phyloP scores from a whole-genome alignment of 2,329 filamentous ascomycete genomes.

The Iodosphaeria phyllophila region DNA sequence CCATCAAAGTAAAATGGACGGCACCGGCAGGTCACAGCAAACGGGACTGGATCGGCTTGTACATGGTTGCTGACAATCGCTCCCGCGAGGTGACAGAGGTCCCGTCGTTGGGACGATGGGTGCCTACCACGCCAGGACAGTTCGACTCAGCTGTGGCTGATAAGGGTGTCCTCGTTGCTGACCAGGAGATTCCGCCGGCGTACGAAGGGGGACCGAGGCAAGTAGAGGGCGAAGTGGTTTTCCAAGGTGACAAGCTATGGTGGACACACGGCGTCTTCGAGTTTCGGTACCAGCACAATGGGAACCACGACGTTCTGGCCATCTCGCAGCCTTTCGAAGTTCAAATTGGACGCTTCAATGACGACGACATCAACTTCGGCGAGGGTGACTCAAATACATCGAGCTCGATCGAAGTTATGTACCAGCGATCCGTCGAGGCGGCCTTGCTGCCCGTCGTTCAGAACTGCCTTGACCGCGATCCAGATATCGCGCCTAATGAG shows the following conservation, averaged over 20 bases:
- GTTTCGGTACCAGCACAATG: constrained; percentile 90
- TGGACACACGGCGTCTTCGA: constrained; percentile 96
- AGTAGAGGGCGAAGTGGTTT: constrained; percentile 66
- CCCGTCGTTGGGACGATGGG: constrained; percentile 75
- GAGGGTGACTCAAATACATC: too few relatives aligned
- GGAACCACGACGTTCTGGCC: constrained; percentile 82
- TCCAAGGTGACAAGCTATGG: constrained; percentile 85
- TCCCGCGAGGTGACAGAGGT: constrained; percentile 72
- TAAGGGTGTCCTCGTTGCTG: constrained; percentile 52
- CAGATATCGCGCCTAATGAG: constrained; percentile 69
- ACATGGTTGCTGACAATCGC: constrained; percentile 87
- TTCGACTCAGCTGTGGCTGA: constrained; percentile 65
- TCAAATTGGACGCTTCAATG: constrained; percentile 61
- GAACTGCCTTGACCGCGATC: constrained; percentile 85
- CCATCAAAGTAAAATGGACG: constrained; percentile 78
- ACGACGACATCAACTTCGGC: too few relatives aligned
- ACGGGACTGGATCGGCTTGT: constrained; percentile 89
- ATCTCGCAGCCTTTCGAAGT: constrained; percentile 90
- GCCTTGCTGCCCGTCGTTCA: constrained; percentile 67
- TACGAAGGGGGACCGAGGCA: constrained; percentile 40
- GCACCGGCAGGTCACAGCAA: constrained; percentile 76
- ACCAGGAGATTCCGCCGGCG: constrained; percentile 41
- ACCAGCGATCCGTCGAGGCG: constrained; percentile 53
- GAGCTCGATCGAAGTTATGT: constrained; percentile 38
- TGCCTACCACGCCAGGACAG: constrained; percentile 56